These are phyloP conservation scores for Wickerhamomyces hampshirensis DNA, from an alignment of 805 yeast genomes.

Conservation along the genomic window DNA sequence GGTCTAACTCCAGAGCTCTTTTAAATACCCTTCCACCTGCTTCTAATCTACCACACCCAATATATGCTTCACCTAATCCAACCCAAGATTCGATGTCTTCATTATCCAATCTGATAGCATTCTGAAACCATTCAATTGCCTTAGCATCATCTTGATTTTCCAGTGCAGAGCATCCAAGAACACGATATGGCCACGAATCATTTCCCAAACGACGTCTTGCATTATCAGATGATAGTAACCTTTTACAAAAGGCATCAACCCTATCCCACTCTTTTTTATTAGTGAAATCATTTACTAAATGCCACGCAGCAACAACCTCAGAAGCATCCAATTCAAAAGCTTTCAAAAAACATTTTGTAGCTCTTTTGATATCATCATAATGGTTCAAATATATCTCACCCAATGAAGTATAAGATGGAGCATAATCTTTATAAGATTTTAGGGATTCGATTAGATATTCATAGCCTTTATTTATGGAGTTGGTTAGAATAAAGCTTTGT, in stretches of 20 bases:
- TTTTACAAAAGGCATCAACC: slow-evolving; percentile 67
- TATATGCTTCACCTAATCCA: slow-evolving; percentile 96
- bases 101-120: slow-evolving; percentile 66
- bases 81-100: slow-evolving; percentile 80
- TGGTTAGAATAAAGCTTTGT: slow-evolving; percentile 42
- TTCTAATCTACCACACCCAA: slow-evolving; percentile 76
- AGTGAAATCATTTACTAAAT: slow-evolving; percentile 68
- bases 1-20: slow-evolving; percentile 53
- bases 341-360: slow-evolving; percentile 80
- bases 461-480: slow-evolving; percentile 45
- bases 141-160: slow-evolving; percentile 66
- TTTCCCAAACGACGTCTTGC: slow-evolving; percentile 45
- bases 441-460: slow-evolving; percentile 55
- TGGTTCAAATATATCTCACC: slow-evolving; percentile 67
- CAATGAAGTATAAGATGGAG: slow-evolving; percentile 77
- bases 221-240: slow-evolving; percentile 60
- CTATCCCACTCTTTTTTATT: slow-evolving; percentile 72
- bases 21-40: slow-evolving; percentile 82
- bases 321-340: slow-evolving; percentile 85
- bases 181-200: slow-evolving; percentile 82
- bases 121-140: slow-evolving; percentile 87
- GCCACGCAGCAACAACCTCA: slow-evolving; percentile 69
- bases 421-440: slow-evolving; percentile 56
- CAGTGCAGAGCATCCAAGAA: slow-evolving; percentile 73
- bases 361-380: slow-evolving; percentile 57